A percentile compares a stretch with the other conserved stretches of the same genome.
phyloP scores from a whole-genome alignment of 352 stramenopile genomes.

The Halophytophthora polymorphica region DNA sequence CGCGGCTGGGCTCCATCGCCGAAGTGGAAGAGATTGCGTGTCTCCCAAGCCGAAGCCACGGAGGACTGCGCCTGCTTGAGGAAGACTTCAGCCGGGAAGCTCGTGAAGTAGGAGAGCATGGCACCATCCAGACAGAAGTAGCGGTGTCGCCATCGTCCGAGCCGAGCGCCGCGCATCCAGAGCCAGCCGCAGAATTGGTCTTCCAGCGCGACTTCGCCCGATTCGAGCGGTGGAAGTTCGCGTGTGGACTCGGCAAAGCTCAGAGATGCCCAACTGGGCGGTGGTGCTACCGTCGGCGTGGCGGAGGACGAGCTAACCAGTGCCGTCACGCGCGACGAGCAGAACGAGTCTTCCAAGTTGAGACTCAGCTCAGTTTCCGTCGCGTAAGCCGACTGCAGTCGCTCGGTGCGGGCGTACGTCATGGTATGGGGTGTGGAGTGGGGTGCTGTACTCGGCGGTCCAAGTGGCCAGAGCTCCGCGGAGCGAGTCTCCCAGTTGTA shows the following conservation, averaged over 20 bases:
- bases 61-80: slow-evolving; percentile 45
- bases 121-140: slow-evolving; percentile 72
- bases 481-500: too few relatives aligned
- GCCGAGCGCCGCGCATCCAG: slow-evolving; percentile 63
- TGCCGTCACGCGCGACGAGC: too few relatives aligned
- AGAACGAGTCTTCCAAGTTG: slow-evolving; percentile 17
- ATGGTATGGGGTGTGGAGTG: too few relatives aligned
- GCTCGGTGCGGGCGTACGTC: slow-evolving; percentile 14
- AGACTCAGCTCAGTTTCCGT: slow-evolving; percentile 17
- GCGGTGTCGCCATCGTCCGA: slow-evolving; percentile 66
- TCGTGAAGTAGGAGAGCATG: slow-evolving; percentile 70
- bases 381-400: slow-evolving; percentile 15
- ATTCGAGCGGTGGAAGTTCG: slow-evolving; percentile 43
- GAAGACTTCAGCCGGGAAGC: slow-evolving; percentile 73
- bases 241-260: slow-evolving; percentile 28
- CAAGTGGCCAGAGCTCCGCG: too few relatives aligned
- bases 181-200: slow-evolving; percentile 80
- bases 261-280: slow-evolving; percentile 27
- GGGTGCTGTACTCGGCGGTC: too few relatives aligned
- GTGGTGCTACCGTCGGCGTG: slow-evolving; percentile 1
- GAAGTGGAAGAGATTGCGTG: slow-evolving; percentile 36
- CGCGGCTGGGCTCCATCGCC: slow-evolving; percentile 52
- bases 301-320: slow-evolving; percentile 17
- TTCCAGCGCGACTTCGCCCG: slow-evolving; percentile 40
- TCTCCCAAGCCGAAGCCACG: slow-evolving; percentile 23